A percentile compares a stretch with the other conserved stretches of the same genome.
These are phyloP conservation scores for Paramecium sonneborni DNA, from an alignment of 73 alveolate genomes.

Conservation along the genomic window DNA sequence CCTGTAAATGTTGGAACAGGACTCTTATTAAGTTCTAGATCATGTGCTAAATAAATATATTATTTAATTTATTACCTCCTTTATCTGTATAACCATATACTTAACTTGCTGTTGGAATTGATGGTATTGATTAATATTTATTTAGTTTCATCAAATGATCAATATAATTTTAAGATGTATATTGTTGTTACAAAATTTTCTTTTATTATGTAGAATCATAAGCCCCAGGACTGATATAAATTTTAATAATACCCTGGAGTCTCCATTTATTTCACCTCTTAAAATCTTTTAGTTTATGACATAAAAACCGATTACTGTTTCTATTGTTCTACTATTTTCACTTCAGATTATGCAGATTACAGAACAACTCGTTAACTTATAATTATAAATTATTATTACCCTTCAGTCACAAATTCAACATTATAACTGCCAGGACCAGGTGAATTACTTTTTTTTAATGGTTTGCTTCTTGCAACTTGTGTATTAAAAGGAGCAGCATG, in stretches of 20 bases:
- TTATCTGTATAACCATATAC: constrained; percentile 48
- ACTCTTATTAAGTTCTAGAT: constrained; percentile 19
- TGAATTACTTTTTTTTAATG: constrained; percentile 2
- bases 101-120: neutral
- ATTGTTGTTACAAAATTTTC: constrained; percentile 11
- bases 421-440: constrained; percentile 60
- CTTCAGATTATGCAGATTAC: constrained; percentile 47
- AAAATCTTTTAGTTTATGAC: constrained; percentile 17
- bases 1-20: constrained; percentile 21
- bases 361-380: constrained; percentile 24
- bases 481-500: constrained; percentile 55
- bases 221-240: constrained; percentile 40
- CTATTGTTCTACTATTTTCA: constrained; percentile 24
- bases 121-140: constrained; percentile 34
- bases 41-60: neutral
- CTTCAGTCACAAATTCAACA: constrained; percentile 21
- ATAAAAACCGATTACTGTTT: constrained; percentile 37
- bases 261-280: neutral
- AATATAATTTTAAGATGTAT: constrained; percentile 5
- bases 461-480: constrained; percentile 18
- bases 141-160: constrained; percentile 17
- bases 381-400: neutral
- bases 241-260: constrained; percentile 10
- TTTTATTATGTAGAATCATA: neutral
- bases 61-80: neutral